Evolutionary conservation across 192 early-diverging fungal genomes (phyloP).

Genomic region (Ambispora gerdemannii): DNA sequence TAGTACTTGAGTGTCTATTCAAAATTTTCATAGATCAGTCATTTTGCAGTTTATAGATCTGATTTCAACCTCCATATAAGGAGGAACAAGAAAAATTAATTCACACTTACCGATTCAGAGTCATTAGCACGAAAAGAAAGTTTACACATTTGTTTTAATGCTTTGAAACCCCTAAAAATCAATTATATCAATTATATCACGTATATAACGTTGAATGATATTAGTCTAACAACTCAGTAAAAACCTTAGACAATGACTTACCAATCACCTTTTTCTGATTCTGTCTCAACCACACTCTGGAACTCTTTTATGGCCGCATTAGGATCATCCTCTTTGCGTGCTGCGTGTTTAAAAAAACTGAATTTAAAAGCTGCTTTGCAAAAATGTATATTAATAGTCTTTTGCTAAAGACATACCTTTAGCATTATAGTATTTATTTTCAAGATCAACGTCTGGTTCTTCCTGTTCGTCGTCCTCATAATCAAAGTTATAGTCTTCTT

Average conservation of each 20-base stretch:
- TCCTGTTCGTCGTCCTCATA: constrained; percentile 83
- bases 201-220: neutral
- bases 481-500: constrained; percentile 86
- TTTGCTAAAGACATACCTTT: constrained; percentile 56
- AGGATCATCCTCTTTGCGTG: constrained; percentile 75
- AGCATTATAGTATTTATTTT: constrained; percentile 88
- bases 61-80: too few relatives aligned
- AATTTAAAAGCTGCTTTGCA: neutral
- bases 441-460: constrained; percentile 76
- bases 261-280: constrained; percentile 84
- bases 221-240: neutral
- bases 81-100: too few relatives aligned
- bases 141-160: constrained; percentile 85
- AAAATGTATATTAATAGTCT: neutral
- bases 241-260: constrained; percentile 34
- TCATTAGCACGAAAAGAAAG: constrained; percentile 63
- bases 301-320: constrained; percentile 72
- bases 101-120: constrained; percentile 55
- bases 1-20: constrained; percentile 70
- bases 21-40: neutral
- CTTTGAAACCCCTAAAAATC: constrained; percentile 80
- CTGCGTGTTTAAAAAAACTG: constrained; percentile 35
- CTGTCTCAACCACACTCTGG: constrained; percentile 70
- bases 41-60: too few relatives aligned
- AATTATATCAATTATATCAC: neutral